A percentile compares a stretch with the other conserved stretches of the same genome.
phyloP scores from a whole-genome alignment of 1,284 basidiomycete genomes.

The Papiliotrema fonsecae region DNA sequence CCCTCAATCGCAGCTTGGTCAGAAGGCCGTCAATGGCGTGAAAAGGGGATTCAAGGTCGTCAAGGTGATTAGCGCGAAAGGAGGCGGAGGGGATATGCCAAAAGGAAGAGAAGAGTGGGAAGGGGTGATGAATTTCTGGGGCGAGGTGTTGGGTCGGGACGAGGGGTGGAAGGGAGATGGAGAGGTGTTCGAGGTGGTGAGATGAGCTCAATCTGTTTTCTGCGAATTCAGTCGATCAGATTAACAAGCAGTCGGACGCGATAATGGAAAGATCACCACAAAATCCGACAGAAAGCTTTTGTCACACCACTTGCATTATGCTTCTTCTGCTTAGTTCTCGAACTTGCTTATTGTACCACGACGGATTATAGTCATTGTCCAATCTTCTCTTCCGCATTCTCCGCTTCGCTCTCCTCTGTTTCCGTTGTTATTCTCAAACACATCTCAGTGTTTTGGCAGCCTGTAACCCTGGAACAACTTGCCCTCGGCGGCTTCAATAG shows the following conservation, averaged over 20 bases:
- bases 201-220: no score
- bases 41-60: constrained; percentile 58
- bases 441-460: no score
- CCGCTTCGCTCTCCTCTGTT: background rate
- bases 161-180: constrained; percentile 52
- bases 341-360: background rate
- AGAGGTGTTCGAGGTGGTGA: constrained; percentile 66
- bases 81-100: constrained; percentile 62
- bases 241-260: no score
- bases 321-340: no score
- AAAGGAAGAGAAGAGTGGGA: constrained; percentile 70
- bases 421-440: no score
- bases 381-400: background rate
- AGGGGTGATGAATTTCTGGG: constrained; percentile 82
- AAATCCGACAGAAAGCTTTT: no score
- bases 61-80: constrained; percentile 47
- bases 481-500: background rate
- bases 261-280: no score
- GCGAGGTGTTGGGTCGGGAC: constrained; percentile 59
- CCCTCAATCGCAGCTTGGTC: constrained; percentile 46
- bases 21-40: constrained; percentile 50
- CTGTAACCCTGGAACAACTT: constrained; percentile 7
- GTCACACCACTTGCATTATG: no score
- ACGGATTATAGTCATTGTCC: no score
- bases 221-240: no score